A percentile compares a stretch with the other conserved stretches of the same genome.
These are phyloP conservation scores for Neofusicoccum sp. DNA, from an alignment of 2,329 filamentous ascomycete genomes.

Conservation along the genomic window DNA sequence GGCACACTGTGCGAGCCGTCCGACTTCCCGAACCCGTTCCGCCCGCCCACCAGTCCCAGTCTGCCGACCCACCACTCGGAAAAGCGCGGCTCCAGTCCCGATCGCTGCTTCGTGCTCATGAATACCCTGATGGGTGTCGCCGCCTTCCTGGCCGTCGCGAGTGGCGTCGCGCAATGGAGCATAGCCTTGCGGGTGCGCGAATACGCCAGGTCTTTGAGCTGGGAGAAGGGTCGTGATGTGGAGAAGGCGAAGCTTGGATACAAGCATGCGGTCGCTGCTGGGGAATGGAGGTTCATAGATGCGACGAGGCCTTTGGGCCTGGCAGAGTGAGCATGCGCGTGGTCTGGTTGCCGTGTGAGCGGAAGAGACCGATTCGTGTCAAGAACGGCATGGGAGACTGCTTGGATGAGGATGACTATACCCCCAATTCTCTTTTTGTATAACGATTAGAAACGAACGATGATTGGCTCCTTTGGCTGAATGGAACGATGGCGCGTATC, in stretches of 20 bases:
- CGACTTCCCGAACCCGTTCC: conserved; percentile 19
- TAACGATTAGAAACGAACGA: conserved; percentile 7
- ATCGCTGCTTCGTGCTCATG: conserved; percentile 34
- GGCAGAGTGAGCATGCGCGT: not conserved
- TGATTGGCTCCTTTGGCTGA: not conserved
- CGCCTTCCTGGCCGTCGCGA: conserved; percentile 28
- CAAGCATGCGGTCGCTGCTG: not conserved
- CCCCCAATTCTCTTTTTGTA: conserved; percentile 5
- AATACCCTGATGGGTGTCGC: conserved; percentile 29
- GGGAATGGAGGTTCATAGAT: not conserved
- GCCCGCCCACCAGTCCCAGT: conserved; percentile 5
- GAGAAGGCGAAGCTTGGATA: not conserved
- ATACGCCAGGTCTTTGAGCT: conserved; percentile 31
- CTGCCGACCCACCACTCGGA: conserved; percentile 22
- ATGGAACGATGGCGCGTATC: not conserved
- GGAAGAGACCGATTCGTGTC: not conserved
- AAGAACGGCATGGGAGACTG: too few species aligned
- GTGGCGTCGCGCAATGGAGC: conserved; percentile 40
- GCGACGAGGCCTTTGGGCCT: conserved; percentile 1
- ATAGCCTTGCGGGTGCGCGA: conserved; percentile 31
- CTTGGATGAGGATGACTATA: conserved; percentile 10
- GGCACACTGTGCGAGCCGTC: conserved; percentile 21
- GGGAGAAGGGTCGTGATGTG: conserved; percentile 6
- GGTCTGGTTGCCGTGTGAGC: not conserved
- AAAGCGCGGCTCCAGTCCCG: conserved; percentile 30